Evolutionary conservation across 192 early-diverging fungal species (phyloP).

Genomic region (Phycomyces blakesleeanus): DNA sequence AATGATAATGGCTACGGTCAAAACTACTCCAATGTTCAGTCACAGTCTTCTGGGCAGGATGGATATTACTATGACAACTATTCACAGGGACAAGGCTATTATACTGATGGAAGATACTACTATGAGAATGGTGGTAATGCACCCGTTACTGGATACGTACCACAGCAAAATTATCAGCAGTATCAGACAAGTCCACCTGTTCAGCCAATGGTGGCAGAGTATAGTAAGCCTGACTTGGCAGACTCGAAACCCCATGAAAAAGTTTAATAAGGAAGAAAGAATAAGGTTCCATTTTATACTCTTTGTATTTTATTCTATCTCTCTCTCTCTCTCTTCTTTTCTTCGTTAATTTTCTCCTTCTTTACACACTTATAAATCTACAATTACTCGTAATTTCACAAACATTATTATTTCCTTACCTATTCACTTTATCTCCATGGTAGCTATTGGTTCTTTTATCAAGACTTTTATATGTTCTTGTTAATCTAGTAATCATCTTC

Average conservation of each 20-base stretch:
- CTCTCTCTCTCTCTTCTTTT: neutral
- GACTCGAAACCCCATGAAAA: neutral
- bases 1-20: conserved; percentile 7
- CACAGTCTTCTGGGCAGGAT: conserved; percentile 9
- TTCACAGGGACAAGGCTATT: conserved; percentile 5
- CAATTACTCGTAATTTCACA: no score
- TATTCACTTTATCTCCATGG: no score
- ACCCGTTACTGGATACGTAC: neutral
- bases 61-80: conserved; percentile 14
- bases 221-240: neutral
- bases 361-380: no score
- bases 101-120: conserved; percentile 13
- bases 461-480: no score
- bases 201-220: neutral
- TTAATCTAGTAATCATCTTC: no score
- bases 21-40: conserved; percentile 5
- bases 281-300: neutral
- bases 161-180: neutral
- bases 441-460: no score
- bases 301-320: no score
- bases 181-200: neutral
- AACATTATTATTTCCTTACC: no score
- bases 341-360: neutral
- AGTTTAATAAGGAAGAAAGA: neutral
- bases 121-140: conserved; percentile 3